Evolutionary conservation across 495 filamentous ascomycete species (phyloP), one percentile per base, ranked within the genome.

Genomic region (Lasiosphaeria ovina): DNA sequence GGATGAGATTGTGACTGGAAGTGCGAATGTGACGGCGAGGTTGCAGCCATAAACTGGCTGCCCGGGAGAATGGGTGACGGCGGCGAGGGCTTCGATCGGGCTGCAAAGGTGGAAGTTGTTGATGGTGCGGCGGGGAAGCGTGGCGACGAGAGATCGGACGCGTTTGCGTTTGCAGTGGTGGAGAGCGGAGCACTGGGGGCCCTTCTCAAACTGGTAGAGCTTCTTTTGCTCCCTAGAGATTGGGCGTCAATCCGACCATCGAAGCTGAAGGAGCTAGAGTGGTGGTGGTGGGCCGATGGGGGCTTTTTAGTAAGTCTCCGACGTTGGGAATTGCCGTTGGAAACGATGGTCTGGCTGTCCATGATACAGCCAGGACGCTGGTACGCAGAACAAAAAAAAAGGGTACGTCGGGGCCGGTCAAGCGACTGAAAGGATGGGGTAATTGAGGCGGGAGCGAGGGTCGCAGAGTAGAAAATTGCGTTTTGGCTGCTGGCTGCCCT

Each of bases 181-280:
- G 62, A 65, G 61, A 83, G 77, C 55, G 87, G 86, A 64, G 86
- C 86, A 67, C 87, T 90, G 57, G 87, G 87, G 76, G 87, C 84
- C 72, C 87, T 83, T 71, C 85, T 85, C 66, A 91, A 77, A 63
- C 76, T 81, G 52, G 73, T 74, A 63, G 79, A 82, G 77, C 79
- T 82, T 69, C 77, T 75, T 77, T 82, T 79, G 74, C 78, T 81
- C 64, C 74, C 71, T 63, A 82, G 72, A 65, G 78, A 80, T 69
- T 73, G 76, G 72, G 77, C 72, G 73, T 82, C 80, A 76, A 77
- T 74, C 65, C 71, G 77, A 69, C 74, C 73, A 69, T 79, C 77
- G 68, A 72, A 67, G 59, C 68, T 64, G 59, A 63, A 66, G 60
- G 72, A 75, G 69, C 72, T 76, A 59, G 74, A 66, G 60, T 70